Evolutionary conservation across 2,329 filamentous ascomycete genomes (phyloP).

Genomic region (Cordyceps javanica): DNA sequence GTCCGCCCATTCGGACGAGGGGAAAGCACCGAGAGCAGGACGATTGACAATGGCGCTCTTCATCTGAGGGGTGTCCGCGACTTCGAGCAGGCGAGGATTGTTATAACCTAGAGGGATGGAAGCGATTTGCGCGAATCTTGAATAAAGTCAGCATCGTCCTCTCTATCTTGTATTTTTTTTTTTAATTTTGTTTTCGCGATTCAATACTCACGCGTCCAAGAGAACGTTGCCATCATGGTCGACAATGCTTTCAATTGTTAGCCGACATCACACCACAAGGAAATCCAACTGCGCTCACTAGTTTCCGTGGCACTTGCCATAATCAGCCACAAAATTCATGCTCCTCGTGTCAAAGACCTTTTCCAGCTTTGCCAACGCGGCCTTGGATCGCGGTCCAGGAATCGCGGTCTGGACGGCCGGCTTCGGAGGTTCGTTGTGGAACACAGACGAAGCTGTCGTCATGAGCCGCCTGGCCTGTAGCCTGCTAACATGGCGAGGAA

Average conservation of each 20-base stretch:
- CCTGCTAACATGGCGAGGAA: not conserved
- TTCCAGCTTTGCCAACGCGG: constrained; percentile 63
- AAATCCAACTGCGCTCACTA: constrained; percentile 37
- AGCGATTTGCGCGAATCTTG: constrained; percentile 80
- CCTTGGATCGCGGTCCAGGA: constrained; percentile 69
- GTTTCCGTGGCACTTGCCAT: constrained; percentile 69
- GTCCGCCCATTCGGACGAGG: constrained; percentile 74
- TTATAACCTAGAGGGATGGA: constrained; percentile 92
- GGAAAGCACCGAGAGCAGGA: constrained; percentile 86
- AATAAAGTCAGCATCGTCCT: not conserved
- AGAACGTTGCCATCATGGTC: constrained; percentile 66
- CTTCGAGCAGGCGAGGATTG: constrained; percentile 68
- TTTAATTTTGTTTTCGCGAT: no score
- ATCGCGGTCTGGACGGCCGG: constrained; percentile 55
- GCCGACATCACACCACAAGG: not conserved
- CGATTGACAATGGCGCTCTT: constrained; percentile 76
- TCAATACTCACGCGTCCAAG: constrained; percentile 56
- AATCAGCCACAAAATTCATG: constrained; percentile 77
- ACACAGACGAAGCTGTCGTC: constrained; percentile 30
- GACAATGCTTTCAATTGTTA: constrained; percentile 37
- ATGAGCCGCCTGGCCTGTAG: constrained; percentile 2
- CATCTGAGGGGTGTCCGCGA: constrained; percentile 73
- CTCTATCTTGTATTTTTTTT: no score
- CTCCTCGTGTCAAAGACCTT: constrained; percentile 80
- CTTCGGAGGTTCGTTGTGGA: constrained; percentile 44